Evolutionary conservation across 257 asterid genomes (phyloP).

Genomic region (Nemophila menziesii): DNA sequence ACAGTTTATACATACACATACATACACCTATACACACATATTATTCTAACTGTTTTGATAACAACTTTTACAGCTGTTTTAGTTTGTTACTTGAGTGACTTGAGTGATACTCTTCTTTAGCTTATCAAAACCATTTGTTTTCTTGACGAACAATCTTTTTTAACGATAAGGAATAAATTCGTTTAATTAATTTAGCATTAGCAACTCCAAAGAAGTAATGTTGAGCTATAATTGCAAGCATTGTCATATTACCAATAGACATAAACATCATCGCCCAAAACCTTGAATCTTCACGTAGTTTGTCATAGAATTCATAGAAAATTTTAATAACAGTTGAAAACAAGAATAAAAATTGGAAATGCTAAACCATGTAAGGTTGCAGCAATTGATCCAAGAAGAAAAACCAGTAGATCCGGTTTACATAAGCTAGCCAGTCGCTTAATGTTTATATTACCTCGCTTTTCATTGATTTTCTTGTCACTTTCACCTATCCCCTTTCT

Average conservation of each 20-base stretch:
- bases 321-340: conserved; percentile 15
- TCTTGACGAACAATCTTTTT: conserved; percentile 19
- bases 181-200: conserved; percentile 15
- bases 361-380: conserved; percentile 14
- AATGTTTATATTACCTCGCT: conserved; percentile 4
- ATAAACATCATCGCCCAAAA: conserved; percentile 22
- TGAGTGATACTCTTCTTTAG: too few relatives aligned
- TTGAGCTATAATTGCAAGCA: conserved; percentile 10
- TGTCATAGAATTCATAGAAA: conserved; percentile 17
- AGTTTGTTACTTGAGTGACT: too few relatives aligned
- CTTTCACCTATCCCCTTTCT: background rate
- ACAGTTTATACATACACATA: too few relatives aligned
- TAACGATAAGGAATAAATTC: conserved; percentile 13
- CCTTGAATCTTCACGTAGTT: conserved; percentile 15
- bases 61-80: too few relatives aligned
- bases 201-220: conserved; percentile 25
- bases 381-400: conserved; percentile 18
- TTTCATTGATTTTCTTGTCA: background rate
- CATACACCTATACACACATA: too few relatives aligned
- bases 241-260: conserved; percentile 12
- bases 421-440: conserved; percentile 8
- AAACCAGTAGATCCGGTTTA: conserved; percentile 16
- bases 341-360: conserved; percentile 12
- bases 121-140: conserved; percentile 25
- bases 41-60: too few relatives aligned